Evolutionary conservation across 2,329 filamentous ascomycete genomes (phyloP).

Genomic region (Phaeomoniella chlamydospora): DNA sequence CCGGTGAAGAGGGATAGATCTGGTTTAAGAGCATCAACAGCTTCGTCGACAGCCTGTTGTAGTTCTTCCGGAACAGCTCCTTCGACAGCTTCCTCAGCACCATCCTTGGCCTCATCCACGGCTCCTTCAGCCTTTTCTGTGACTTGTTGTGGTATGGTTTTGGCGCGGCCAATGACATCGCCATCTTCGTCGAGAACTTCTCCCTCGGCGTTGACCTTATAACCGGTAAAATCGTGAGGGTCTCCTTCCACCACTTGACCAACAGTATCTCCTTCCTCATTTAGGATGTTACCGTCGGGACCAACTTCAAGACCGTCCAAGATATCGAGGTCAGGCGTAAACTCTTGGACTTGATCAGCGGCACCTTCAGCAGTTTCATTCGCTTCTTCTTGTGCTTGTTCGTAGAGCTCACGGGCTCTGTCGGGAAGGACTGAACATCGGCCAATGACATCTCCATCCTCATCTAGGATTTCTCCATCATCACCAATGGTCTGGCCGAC

Average conservation of each 20-base stretch:
- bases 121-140: slow-evolving; percentile 24
- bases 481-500: slow-evolving; percentile 25
- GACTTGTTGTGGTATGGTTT: slow-evolving; percentile 21
- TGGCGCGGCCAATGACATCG: slow-evolving; percentile 20
- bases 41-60: slow-evolving; percentile 29
- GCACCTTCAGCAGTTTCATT: slow-evolving; percentile 18
- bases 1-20: slow-evolving; percentile 21
- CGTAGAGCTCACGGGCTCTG: slow-evolving; percentile 8
- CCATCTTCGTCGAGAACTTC: slow-evolving; percentile 25
- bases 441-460: slow-evolving; percentile 19
- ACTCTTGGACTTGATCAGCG: slow-evolving; percentile 19
- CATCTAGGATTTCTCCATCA: slow-evolving; percentile 15
- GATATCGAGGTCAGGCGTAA: slow-evolving; percentile 18
- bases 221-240: slow-evolving; percentile 22
- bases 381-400: slow-evolving; percentile 11
- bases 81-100: slow-evolving; percentile 23
- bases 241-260: slow-evolving; percentile 26
- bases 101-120: slow-evolving; percentile 12
- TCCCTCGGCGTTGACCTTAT: slow-evolving; percentile 23
- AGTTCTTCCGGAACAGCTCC: slow-evolving; percentile 23
- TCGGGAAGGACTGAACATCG: slow-evolving; percentile 16
- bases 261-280: slow-evolving; percentile 23
- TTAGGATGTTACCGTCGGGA: slow-evolving; percentile 38
- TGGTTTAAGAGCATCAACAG: slow-evolving; percentile 16
- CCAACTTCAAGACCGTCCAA: slow-evolving; percentile 28